A percentile compares a stretch with the other conserved stretches of the same genome.
Conservation (phyloP, 352 stramenopile species). For the Globisporangium takayamanum region DNA sequence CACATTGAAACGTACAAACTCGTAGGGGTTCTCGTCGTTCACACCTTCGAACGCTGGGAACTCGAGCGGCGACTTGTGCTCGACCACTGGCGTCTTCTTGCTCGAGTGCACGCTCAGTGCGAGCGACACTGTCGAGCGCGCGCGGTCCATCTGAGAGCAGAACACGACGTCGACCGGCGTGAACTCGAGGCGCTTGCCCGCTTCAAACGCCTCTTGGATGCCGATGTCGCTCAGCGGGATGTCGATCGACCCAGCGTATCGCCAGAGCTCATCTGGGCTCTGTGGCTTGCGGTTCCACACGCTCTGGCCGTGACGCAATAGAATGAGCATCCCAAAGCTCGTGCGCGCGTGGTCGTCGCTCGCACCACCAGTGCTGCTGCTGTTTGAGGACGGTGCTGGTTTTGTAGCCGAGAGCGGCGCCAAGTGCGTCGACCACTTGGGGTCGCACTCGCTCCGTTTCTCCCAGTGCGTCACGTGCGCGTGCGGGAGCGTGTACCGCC, state of each 20-base stretch:
- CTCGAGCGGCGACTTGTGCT: slow-evolving; percentile 68
- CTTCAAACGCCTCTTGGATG: slow-evolving; percentile 79
- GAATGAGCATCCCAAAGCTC: slow-evolving; percentile 71
- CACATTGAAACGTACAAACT: slow-evolving; percentile 46
- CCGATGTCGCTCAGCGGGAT: slow-evolving; percentile 76
- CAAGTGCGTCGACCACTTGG: slow-evolving; percentile 42
- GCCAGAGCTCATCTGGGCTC: slow-evolving; percentile 62
- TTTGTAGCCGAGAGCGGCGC: slow-evolving; percentile 19
- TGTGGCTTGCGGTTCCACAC: slow-evolving; percentile 84
- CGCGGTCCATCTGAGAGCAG: slow-evolving; percentile 82
- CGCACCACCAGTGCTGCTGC: slow-evolving; percentile 1
- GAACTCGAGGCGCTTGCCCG: slow-evolving; percentile 65
- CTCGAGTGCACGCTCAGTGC: slow-evolving; percentile 76
- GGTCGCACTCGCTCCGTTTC: slow-evolving; percentile 48
- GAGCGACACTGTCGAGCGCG: slow-evolving; percentile 66
- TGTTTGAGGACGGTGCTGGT: not conserved
- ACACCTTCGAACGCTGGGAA: slow-evolving; percentile 60
- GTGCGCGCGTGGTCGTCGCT: slow-evolving; percentile 25
- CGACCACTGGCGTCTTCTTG: slow-evolving; percentile 74
- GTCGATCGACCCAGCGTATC: slow-evolving; percentile 79
- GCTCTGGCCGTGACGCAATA: slow-evolving; percentile 80
- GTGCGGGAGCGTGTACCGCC: slow-evolving; percentile 62
- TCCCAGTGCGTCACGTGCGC: slow-evolving; percentile 72
- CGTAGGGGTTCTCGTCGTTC: slow-evolving; percentile 70
- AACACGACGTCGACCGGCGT: slow-evolving; percentile 81